phyloP scores from a whole-genome alignment of 2,329 filamentous ascomycete species.

The Cladorrhinum sp. region DNA sequence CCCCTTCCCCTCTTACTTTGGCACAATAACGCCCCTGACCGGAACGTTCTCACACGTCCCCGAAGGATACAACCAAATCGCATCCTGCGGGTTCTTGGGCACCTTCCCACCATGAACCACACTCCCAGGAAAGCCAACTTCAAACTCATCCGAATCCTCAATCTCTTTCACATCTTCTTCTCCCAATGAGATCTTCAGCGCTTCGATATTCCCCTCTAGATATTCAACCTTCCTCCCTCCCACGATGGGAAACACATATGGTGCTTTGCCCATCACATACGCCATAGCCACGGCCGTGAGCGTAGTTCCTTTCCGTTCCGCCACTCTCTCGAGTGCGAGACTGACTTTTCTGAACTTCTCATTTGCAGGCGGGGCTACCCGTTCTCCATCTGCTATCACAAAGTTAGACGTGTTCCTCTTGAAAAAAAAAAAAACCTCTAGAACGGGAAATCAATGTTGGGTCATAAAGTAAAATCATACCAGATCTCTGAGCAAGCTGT shows the following conservation, averaged over 20 bases:
- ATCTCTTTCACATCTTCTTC: slow-evolving; percentile 57
- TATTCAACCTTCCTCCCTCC: slow-evolving; percentile 69
- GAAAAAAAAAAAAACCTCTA: no score
- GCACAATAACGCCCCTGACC: not conserved
- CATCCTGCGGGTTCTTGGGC: not conserved
- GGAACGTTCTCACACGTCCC: slow-evolving; percentile 8
- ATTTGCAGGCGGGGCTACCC: slow-evolving; percentile 37
- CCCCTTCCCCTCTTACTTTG: no score
- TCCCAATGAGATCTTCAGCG: slow-evolving; percentile 57
- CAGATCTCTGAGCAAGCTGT: no score
- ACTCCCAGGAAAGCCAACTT: slow-evolving; percentile 1
- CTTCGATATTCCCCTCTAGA: slow-evolving; percentile 66
- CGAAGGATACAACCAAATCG: not conserved
- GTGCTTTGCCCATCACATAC: slow-evolving; percentile 69
- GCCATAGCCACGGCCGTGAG: slow-evolving; percentile 59
- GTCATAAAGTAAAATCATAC: no score
- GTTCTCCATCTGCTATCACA: slow-evolving; percentile 38
- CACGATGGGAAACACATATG: slow-evolving; percentile 71
- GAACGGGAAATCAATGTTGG: no score
- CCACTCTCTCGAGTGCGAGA: slow-evolving; percentile 48
- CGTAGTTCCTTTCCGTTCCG: slow-evolving; percentile 40
- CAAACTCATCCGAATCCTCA: not conserved
- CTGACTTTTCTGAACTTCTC: slow-evolving; percentile 51
- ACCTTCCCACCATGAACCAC: slow-evolving; percentile 2
- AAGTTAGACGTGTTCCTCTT: no score